phyloP scores from a whole-genome alignment of 192 early-diverging fungal genomes.

The Phlyctochytrium planicorne region DNA sequence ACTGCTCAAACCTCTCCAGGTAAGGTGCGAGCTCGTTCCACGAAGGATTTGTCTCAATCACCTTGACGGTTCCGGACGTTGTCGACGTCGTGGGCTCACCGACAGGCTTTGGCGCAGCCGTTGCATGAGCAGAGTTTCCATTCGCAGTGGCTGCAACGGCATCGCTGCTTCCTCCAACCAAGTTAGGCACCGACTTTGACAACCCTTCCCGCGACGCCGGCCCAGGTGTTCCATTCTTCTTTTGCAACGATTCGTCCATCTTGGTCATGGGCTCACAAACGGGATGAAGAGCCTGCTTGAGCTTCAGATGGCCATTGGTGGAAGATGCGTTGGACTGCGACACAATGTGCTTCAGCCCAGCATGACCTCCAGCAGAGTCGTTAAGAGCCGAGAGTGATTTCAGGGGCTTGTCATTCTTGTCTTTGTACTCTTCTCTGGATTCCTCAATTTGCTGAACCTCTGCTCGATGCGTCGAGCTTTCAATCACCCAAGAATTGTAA shows the following conservation, averaged over 20 bases:
- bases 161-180: not conserved
- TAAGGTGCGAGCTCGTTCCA: conserved; percentile 50
- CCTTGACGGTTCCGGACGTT: not conserved
- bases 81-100: too few relatives aligned
- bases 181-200: too few relatives aligned
- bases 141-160: not conserved
- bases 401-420: conserved; percentile 2
- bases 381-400: not conserved
- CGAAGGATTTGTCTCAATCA: not conserved
- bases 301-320: not conserved
- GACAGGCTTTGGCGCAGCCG: not conserved
- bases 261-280: too few relatives aligned
- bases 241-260: too few relatives aligned
- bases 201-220: too few relatives aligned
- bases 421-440: not conserved
- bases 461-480: conserved; percentile 30
- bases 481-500: conserved; percentile 38
- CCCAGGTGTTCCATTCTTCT: too few relatives aligned
- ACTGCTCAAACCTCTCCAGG: conserved; percentile 37
- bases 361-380: not conserved
- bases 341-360: not conserved
- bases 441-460: conserved; percentile 27
- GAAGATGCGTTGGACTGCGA: not conserved
- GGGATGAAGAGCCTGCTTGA: not conserved
- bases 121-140: not conserved